A percentile compares a stretch with the other conserved stretches of the same genome.
Conservation (phyloP, 1,284 basidiomycete genomes). For the Microbotryomycetes sp. region DNA sequence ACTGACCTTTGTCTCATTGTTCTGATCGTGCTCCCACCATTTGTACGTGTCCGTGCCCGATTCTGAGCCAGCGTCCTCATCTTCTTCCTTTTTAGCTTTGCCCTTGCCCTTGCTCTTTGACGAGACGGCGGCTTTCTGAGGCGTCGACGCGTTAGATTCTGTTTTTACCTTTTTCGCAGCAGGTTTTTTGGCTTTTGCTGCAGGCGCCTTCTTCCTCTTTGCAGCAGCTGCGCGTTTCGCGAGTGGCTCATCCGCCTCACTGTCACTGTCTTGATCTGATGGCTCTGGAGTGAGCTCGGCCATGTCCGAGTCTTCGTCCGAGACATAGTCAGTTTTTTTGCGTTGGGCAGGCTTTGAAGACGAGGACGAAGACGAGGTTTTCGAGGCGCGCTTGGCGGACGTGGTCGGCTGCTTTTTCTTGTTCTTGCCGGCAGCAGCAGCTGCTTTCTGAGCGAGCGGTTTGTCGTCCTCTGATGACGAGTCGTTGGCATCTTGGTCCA, state of each 20-base stretch:
- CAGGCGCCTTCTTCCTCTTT: conserved; percentile 6
- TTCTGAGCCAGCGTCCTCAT: conserved; percentile 19
- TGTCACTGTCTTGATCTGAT: conserved; percentile 5
- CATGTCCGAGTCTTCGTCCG: conserved; percentile 57
- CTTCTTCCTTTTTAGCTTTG: conserved; percentile 28
- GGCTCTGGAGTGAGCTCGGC: conserved; percentile 42
- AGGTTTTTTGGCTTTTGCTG: conserved; percentile 6
- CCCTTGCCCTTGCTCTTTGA: conserved; percentile 43
- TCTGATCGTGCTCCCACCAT: conserved; percentile 71
- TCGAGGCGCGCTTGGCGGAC: conserved; percentile 42
- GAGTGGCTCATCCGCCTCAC: conserved; percentile 19
- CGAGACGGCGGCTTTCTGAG: too few relatives aligned
- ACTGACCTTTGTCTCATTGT: conserved; percentile 29
- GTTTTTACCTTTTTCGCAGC: conserved; percentile 43
- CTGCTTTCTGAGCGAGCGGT: conserved; percentile 50
- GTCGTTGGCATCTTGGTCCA: conserved; percentile 7
- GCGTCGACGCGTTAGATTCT: conserved; percentile 23
- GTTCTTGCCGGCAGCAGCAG: conserved; percentile 30
- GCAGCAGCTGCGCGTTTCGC: not conserved
- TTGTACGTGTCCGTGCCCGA: conserved; percentile 46
- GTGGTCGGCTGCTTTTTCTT: conserved; percentile 36
- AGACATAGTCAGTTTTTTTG: conserved; percentile 52
- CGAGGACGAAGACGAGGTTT: conserved; percentile 37
- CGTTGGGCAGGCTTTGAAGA: conserved; percentile 43
- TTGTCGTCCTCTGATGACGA: conserved; percentile 57